Conservation (phyloP, 1,284 basidiomycete genomes). For the Phellopilus nigrolimitatus region DNA sequence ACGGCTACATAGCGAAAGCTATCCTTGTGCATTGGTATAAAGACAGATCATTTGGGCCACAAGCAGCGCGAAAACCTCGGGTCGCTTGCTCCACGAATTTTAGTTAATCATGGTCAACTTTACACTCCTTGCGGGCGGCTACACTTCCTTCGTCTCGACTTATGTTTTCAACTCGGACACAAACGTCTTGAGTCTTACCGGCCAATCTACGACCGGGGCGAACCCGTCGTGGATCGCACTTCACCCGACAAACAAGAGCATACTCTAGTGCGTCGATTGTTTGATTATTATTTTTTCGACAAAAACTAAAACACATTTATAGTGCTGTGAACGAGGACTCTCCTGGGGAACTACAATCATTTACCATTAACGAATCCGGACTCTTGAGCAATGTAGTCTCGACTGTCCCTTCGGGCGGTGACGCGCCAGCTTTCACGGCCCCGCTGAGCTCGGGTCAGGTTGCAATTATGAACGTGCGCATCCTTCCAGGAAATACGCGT, state of each 20-base stretch:
- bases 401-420: slow-evolving; percentile 46
- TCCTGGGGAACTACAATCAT: slow-evolving; percentile 50
- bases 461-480: slow-evolving; percentile 51
- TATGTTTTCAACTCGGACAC: slow-evolving; percentile 51
- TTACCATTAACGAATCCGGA: slow-evolving; percentile 43
- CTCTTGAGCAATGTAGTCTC: slow-evolving; percentile 42
- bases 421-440: slow-evolving; percentile 44
- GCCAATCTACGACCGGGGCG: slow-evolving; percentile 44
- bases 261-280: slow-evolving; percentile 48
- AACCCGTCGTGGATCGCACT: slow-evolving; percentile 54
- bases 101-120: slow-evolving; percentile 60
- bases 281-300: neutral
- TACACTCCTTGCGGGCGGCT: slow-evolving; percentile 58
- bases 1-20: no score
- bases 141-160: slow-evolving; percentile 52
- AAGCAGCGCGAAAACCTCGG: slow-evolving; percentile 2
- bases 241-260: slow-evolving; percentile 47
- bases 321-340: slow-evolving; percentile 55
- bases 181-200: slow-evolving; percentile 40
- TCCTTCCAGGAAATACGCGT: neutral
- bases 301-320: neutral
- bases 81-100: no score
- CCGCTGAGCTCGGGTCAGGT: slow-evolving; percentile 52
- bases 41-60: neutral
- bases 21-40: neutral